A percentile compares a stretch with the other conserved stretches of the same genome.
Evolutionary conservation across 805 yeast species (phyloP).

Genomic region (Metschnikowia vanudenii): DNA sequence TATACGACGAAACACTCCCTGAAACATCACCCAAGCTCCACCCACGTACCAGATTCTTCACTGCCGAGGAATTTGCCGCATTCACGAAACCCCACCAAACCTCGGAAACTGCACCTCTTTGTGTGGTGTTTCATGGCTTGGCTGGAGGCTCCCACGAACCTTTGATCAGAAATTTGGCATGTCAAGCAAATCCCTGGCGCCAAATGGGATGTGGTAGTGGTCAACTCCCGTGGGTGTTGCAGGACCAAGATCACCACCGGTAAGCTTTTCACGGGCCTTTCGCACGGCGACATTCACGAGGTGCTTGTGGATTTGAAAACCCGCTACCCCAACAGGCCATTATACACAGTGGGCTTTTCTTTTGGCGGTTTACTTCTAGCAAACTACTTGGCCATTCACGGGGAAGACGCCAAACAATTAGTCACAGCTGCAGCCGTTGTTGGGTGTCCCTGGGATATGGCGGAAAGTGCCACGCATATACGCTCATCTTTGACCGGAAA

Average conservation of each 20-base stretch:
- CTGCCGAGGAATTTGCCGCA: conserved; percentile 43
- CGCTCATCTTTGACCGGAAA: conserved; percentile 35
- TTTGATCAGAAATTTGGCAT: conserved; percentile 60
- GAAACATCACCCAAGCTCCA: conserved; percentile 42
- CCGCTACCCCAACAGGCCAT: conserved; percentile 58
- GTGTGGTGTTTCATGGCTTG: conserved; percentile 70
- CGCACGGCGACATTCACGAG: conserved; percentile 67
- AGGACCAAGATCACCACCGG: conserved; percentile 67
- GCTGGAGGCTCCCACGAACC: conserved; percentile 84
- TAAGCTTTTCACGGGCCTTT: conserved; percentile 63
- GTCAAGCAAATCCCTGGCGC: conserved; percentile 22
- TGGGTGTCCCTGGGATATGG: conserved; percentile 77
- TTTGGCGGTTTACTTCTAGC: conserved; percentile 72
- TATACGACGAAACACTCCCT: conserved; percentile 32
- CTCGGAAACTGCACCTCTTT: conserved; percentile 51
- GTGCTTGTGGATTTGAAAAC: conserved; percentile 50
- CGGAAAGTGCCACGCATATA: conserved; percentile 46
- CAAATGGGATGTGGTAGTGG: conserved; percentile 63
- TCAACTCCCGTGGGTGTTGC: conserved; percentile 78
- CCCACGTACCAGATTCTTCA: conserved; percentile 52
- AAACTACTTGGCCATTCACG: conserved; percentile 68
- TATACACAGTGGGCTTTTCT: conserved; percentile 74
- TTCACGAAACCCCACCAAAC: conserved; percentile 11
- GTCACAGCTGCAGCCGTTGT: conserved; percentile 51
- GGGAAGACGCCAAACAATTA: conserved; percentile 28